phyloP scores from a whole-genome alignment of 768 basidiomycete genomes.

The Leccinum variicolor region DNA sequence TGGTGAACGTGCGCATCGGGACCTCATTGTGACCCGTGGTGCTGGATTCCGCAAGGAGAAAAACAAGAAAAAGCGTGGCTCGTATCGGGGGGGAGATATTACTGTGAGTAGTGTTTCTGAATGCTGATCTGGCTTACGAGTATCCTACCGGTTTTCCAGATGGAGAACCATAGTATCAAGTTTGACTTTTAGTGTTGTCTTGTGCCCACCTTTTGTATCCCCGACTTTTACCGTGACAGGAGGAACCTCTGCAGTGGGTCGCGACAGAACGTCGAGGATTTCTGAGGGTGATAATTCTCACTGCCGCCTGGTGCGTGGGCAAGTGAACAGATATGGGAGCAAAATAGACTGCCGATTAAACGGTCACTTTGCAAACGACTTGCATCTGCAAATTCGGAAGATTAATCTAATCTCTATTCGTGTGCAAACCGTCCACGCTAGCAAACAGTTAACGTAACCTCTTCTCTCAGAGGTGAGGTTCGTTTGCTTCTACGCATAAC shows the following conservation, averaged over 20 bases:
- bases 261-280: neutral
- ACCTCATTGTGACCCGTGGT: conserved; percentile 90
- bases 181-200: conserved; percentile 47
- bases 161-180: conserved; percentile 86
- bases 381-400: too few species aligned
- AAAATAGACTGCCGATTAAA: too few species aligned
- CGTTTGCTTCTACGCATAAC: too few species aligned
- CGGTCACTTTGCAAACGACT: too few species aligned
- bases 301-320: neutral
- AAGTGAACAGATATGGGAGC: neutral
- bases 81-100: conserved; percentile 92
- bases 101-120: conserved; percentile 52
- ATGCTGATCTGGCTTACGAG: neutral
- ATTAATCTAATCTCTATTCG: too few species aligned
- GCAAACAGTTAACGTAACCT: too few species aligned
- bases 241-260: neutral
- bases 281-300: neutral
- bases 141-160: conserved; percentile 35
- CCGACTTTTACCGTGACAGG: neutral
- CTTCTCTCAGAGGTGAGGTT: too few species aligned
- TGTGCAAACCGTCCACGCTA: too few species aligned
- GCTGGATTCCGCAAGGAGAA: conserved; percentile 98
- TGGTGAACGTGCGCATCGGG: conserved; percentile 77
- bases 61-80: conserved; percentile 98
- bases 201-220: neutral